Percentiles rank a stretch among this genome's conserved stretches.
phyloP scores from a whole-genome alignment of 164 flowering plant species.

The Brasenia schreberi region DNA sequence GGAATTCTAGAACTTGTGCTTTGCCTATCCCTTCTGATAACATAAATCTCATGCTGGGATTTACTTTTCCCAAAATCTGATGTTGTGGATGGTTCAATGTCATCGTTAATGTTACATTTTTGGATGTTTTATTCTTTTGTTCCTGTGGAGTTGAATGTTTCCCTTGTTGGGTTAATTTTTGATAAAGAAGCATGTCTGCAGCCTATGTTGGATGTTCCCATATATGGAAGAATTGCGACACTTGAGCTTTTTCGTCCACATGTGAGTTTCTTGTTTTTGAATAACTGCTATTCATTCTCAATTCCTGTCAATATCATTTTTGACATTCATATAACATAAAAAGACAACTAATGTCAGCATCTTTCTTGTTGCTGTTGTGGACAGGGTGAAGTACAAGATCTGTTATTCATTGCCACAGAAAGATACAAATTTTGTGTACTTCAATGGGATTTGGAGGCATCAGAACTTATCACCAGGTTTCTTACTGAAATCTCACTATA shows the following conservation, averaged over 20 bases:
- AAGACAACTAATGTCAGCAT: neutral
- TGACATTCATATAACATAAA: neutral
- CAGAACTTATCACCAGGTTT: constrained; percentile 83
- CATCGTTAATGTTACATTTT: too few relatives aligned
- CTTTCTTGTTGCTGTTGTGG: constrained; percentile 2
- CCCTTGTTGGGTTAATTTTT: neutral
- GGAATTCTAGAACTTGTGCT: too few relatives aligned
- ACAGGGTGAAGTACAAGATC: constrained; percentile 95
- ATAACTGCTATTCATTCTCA: neutral
- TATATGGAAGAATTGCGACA: constrained; percentile 97
- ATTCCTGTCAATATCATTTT: neutral
- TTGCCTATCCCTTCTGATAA: too few relatives aligned
- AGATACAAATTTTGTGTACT: constrained; percentile 96
- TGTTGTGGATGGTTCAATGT: too few relatives aligned
- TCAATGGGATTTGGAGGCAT: constrained; percentile 88
- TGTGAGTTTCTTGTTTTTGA: constrained; percentile 38
- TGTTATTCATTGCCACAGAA: constrained; percentile 89
- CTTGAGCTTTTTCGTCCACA: constrained; percentile 96
- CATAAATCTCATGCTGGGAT: too few relatives aligned
- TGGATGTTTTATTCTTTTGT: too few relatives aligned
- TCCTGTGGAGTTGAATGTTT: neutral
- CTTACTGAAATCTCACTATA: neutral
- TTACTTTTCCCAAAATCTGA: too few relatives aligned
- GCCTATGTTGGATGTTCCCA: constrained; percentile 97
- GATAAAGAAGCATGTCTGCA: constrained; percentile 16